These are phyloP conservation scores for Phytophthora syringae DNA, from an alignment of 352 stramenopile genomes.

Conservation along the genomic window DNA sequence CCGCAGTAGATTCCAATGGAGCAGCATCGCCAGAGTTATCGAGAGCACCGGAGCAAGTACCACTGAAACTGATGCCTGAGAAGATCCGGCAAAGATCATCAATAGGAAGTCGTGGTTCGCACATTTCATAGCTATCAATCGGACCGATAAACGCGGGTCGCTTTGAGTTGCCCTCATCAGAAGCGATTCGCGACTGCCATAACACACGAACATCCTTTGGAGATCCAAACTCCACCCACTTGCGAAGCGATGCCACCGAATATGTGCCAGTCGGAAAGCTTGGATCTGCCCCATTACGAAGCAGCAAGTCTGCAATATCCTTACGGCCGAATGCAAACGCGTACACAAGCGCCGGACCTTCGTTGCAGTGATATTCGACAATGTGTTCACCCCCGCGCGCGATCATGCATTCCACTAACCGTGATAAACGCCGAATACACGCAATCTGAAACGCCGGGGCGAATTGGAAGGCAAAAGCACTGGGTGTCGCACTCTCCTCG, in stretches of 20 bases:
- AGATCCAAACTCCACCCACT: slow-evolving; percentile 68
- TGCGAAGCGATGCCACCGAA: slow-evolving; percentile 60
- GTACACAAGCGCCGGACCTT: slow-evolving; percentile 63
- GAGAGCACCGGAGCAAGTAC: background rate
- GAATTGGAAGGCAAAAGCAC: slow-evolving; percentile 75
- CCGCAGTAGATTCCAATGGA: background rate
- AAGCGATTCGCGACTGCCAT: slow-evolving; percentile 14
- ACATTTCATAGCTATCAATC: slow-evolving; percentile 33
- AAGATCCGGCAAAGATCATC: slow-evolving; percentile 37
- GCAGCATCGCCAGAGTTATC: background rate
- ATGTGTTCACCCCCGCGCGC: slow-evolving; percentile 59
- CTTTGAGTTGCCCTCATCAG: background rate
- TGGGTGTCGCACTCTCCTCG: slow-evolving; percentile 30
- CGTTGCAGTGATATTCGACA: slow-evolving; percentile 64
- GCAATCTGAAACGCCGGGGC: slow-evolving; percentile 64
- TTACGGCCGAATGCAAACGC: slow-evolving; percentile 68
- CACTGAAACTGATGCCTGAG: slow-evolving; percentile 5
- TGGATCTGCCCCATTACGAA: slow-evolving; percentile 53
- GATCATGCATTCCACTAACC: slow-evolving; percentile 60
- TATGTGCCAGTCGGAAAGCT: slow-evolving; percentile 56
- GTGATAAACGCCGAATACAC: slow-evolving; percentile 56
- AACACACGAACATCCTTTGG: slow-evolving; percentile 33
- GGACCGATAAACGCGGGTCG: slow-evolving; percentile 34
- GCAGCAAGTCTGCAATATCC: slow-evolving; percentile 40
- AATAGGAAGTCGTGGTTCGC: slow-evolving; percentile 17